Conservation (phyloP, 495 filamentous ascomycete species). For the Penicillium parvum region DNA sequence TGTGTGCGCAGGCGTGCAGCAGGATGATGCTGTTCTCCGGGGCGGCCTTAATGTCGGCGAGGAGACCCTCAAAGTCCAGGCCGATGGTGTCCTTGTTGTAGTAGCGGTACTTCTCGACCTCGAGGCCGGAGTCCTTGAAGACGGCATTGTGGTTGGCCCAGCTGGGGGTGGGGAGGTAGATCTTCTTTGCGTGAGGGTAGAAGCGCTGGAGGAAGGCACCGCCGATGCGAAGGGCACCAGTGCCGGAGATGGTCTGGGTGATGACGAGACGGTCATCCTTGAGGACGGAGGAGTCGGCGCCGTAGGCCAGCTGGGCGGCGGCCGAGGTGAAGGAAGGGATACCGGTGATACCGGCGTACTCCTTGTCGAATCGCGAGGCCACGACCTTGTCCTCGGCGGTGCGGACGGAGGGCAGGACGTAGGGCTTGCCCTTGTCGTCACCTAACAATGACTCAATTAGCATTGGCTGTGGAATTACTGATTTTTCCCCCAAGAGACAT, state of each 20-base stretch:
- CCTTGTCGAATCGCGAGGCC: slow-evolving; percentile 76
- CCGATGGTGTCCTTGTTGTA: slow-evolving; percentile 99
- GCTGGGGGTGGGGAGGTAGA: slow-evolving; percentile 92
- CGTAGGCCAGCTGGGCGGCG: slow-evolving; percentile 87
- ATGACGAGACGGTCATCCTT: slow-evolving; percentile 77
- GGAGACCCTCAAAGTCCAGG: slow-evolving; percentile 91
- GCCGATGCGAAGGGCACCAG: slow-evolving; percentile 90
- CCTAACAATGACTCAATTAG: slow-evolving; percentile 40
- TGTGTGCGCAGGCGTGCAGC: slow-evolving; percentile 96
- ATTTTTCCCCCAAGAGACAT: slow-evolving; percentile 11
- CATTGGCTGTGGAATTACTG: neutral
- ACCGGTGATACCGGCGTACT: slow-evolving; percentile 97
- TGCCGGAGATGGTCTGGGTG: slow-evolving; percentile 97
- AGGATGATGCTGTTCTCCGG: slow-evolving; percentile 84
- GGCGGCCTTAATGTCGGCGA: slow-evolving; percentile 85
- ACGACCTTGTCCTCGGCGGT: slow-evolving; percentile 85
- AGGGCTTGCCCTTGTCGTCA: slow-evolving; percentile 95
- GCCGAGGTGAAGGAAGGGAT: slow-evolving; percentile 89
- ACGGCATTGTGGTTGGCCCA: slow-evolving; percentile 98
- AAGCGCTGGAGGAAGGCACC: slow-evolving; percentile 87
- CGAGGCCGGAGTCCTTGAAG: slow-evolving; percentile 86
- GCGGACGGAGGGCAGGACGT: slow-evolving; percentile 90
- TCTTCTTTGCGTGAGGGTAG: slow-evolving; percentile 85
- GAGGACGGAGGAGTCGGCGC: slow-evolving; percentile 67
- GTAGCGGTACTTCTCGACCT: slow-evolving; percentile 93